These are phyloP conservation scores for Apiospora kogelbergensis DNA, from an alignment of 2,329 filamentous ascomycete species.

Conservation along the genomic window DNA sequence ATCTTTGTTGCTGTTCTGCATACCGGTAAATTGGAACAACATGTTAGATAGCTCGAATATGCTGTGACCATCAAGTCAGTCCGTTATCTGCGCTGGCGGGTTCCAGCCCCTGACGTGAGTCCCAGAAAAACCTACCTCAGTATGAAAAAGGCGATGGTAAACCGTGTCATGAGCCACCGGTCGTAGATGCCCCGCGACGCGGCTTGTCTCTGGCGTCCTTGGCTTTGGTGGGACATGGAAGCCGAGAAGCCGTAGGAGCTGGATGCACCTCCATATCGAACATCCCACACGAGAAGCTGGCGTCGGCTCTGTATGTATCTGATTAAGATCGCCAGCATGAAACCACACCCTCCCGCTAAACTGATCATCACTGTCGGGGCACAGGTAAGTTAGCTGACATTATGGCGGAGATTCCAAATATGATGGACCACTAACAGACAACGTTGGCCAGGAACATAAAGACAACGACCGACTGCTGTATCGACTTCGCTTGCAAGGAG, in stretches of 20 bases:
- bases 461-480: conserved; percentile 14
- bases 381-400: not conserved
- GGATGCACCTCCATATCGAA: conserved; percentile 27
- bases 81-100: conserved; percentile 22
- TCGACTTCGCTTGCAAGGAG: conserved; percentile 16
- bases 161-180: conserved; percentile 43
- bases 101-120: not conserved
- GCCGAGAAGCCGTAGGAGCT: conserved; percentile 10
- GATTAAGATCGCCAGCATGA: conserved; percentile 40
- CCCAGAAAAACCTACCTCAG: conserved; percentile 30
- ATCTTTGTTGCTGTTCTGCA: conserved; percentile 29
- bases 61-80: conserved; percentile 27
- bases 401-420: not conserved
- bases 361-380: conserved; percentile 37
- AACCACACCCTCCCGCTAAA: conserved; percentile 34
- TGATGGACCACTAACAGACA: conserved; percentile 14
- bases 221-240: conserved; percentile 13
- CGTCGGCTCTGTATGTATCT: conserved; percentile 41
- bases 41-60: conserved; percentile 35
- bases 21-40: conserved; percentile 25
- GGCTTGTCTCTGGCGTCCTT: conserved; percentile 14
- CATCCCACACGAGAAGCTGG: conserved; percentile 32
- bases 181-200: conserved; percentile 38
- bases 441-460: conserved; percentile 20
- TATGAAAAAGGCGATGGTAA: conserved; percentile 42